These are phyloP conservation scores for Lindgomyces ingoldianus DNA, from an alignment of 495 filamentous ascomycete genomes.

Conservation along the genomic window DNA sequence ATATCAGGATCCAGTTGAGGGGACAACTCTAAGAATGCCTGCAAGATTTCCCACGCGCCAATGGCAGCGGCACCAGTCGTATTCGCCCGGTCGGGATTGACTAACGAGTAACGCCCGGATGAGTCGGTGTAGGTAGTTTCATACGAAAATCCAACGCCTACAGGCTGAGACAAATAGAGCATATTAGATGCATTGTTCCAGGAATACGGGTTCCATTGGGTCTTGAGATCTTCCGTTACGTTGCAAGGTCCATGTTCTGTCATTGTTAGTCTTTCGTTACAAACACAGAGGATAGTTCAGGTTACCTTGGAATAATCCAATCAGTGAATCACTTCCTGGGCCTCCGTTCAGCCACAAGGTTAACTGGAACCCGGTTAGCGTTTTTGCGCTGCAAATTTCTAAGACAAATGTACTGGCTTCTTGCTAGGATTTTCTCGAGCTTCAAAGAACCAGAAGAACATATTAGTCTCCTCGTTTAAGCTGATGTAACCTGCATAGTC, in stretches of 20 bases:
- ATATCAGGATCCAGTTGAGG: conserved; percentile 46
- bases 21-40: conserved; percentile 48
- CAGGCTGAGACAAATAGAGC: conserved; percentile 71
- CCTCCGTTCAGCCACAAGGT: conserved; percentile 50
- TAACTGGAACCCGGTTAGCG: conserved; percentile 17
- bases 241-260: conserved; percentile 61
- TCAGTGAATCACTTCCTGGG: conserved; percentile 63
- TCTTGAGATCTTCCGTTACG: conserved; percentile 56
- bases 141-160: conserved; percentile 66
- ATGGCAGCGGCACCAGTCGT: conserved; percentile 57
- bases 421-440: conserved; percentile 33
- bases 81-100: conserved; percentile 42
- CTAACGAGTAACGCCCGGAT: conserved; percentile 51
- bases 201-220: conserved; percentile 61
- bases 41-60: conserved; percentile 47
- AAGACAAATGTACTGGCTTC: conserved; percentile 31
- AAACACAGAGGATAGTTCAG: neutral
- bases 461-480: conserved; percentile 28
- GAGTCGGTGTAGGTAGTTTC: conserved; percentile 47
- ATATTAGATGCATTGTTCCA: conserved; percentile 77
- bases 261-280: neutral
- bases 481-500: conserved; percentile 38
- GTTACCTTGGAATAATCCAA: conserved; percentile 64
- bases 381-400: neutral
- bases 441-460: conserved; percentile 44